Base-by-base conservation (phyloP, 192 early-diverging fungal genomes). In the Diversispora epigaea region DNA sequence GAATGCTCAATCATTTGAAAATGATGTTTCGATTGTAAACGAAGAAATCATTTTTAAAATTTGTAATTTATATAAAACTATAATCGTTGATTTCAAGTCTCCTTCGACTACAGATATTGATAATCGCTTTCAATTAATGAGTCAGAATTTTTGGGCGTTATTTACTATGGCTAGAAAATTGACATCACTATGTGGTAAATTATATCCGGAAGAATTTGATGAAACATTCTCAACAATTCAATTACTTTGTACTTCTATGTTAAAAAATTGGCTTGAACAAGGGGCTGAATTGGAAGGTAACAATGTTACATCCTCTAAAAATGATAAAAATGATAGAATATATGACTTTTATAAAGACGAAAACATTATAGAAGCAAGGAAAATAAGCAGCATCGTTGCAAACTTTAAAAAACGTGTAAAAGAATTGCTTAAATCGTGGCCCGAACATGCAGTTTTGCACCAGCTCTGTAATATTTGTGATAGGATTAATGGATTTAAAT, bases 271-370 rank as follows among this genome's bases (percentile, higher is more conserved):
- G 84, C 52, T 85, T 15, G 73, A 50, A 14, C 9, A 46, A 10
- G 72, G 74, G 66, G 21, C 12, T 12, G 46, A 61, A 50, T 8
- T 43, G 17, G 46, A 22, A 43, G 8, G 41, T 21, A 32, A 2
- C 25, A 32, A 2, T 32, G 25, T 32, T 32, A 12, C 32, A 8
- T 41, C 19, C n/a, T 72, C 73, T 19, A 78, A 73, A 60, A 77
- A 75, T 47, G 71, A 73, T 54, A 78, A 79, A 60, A 39, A 60
- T 77, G 6, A 32, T 52, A 61, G 80, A 3, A 87, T 87, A n/a
- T 91, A 90, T 79, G 91, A 99, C 82, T 99, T 98, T 73, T 99
- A 99, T 82, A 84, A 88, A 52, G 92, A 95, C 69, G 73, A 91
- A 41, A 91, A 93, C 66, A 78, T 93, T n/a, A 77, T 77, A 14